Base-by-base conservation (phyloP, 768 basidiomycete species). In the Tylopilus sp. region DNA sequence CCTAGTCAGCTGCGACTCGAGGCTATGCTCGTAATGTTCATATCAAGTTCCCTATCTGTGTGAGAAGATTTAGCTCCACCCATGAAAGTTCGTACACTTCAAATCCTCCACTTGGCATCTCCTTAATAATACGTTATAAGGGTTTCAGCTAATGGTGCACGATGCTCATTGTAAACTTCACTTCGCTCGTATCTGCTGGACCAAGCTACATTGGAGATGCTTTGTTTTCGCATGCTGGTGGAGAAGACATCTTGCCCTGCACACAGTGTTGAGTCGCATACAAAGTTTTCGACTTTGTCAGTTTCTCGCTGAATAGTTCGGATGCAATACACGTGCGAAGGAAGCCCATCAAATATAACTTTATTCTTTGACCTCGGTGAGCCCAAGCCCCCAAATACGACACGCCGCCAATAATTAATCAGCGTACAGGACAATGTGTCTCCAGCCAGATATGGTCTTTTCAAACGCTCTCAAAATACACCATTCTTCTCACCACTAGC, bases 261-360 rank as follows among this genome's bases (percentile, higher is more conserved):
- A 43, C n/a, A 22, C n/a, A 11, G 38, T 7, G 19, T 36, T 11
- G n/a, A n/a, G n/a, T n/a, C n/a, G n/a, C n/a, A n/a, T n/a, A n/a
- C n/a, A n/a, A n/a, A n/a, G n/a, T n/a, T n/a, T n/a, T n/a, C n/a
- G n/a, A n/a, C n/a, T 78, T 59, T 79, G 76, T n/a, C 75, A 72
- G 47, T 77, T 78, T n/a, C 31, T 77, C 51, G 9, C 29, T 16
- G 16, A 22, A 24, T 9, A 17, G 34, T 36, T 36, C 63, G 2
- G 69, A 41, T 53, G 75, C 75, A 2, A 38, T 24, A 9, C 61
- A 61, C 4, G 43, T 19, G 68, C 60, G 55, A 77, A 71, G 24
- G 17, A 17, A 24, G 38, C 9, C 37, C 22, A n/a, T n/a, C n/a
- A n/a, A n/a, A n/a, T n/a, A n/a, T n/a, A n/a, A n/a, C 19, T 38